A percentile compares a stretch with the other conserved stretches of the same genome.
Evolutionary conservation across 495 filamentous ascomycete genomes (phyloP).

Genomic region (Xylaria intraflava): DNA sequence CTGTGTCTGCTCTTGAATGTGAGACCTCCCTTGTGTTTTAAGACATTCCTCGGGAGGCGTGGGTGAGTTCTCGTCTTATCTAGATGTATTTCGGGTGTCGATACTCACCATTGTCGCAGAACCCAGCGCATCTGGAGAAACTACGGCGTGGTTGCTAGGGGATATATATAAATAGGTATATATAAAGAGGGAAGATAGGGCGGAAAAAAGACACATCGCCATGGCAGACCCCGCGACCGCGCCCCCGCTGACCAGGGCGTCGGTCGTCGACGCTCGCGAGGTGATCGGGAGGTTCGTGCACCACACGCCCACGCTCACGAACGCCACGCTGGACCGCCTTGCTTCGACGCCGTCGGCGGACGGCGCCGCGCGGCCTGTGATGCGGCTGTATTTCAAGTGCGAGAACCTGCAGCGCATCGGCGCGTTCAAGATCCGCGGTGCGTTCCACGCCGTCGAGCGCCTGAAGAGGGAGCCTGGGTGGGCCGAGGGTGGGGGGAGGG

Average conservation of each 20-base stretch:
- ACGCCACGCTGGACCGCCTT: conserved; percentile 60
- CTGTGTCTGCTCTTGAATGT: too few species aligned
- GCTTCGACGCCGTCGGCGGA: conserved; percentile 62
- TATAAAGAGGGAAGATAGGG: not conserved
- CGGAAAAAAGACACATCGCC: not conserved
- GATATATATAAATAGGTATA: not conserved
- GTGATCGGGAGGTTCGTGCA: conserved; percentile 74
- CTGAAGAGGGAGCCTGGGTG: conserved; percentile 59
- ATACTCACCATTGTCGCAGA: too few species aligned
- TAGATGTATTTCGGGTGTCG: too few species aligned
- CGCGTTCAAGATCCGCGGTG: conserved; percentile 88
- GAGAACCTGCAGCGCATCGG: conserved; percentile 89
- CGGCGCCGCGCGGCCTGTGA: conserved; percentile 49
- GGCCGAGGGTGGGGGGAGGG: conserved; percentile 41
- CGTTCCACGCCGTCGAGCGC: conserved; percentile 79
- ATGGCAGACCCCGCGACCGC: conserved; percentile 47
- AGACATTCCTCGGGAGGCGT: too few species aligned
- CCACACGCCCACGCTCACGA: conserved; percentile 75
- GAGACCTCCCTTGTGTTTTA: too few species aligned
- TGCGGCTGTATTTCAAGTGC: conserved; percentile 90
- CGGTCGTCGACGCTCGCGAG: conserved; percentile 61
- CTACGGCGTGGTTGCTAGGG: not conserved
- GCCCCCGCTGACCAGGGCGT: conserved; percentile 59
- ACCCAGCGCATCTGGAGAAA: too few species aligned
- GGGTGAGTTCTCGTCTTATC: too few species aligned